These are phyloP conservation scores for Ajuga chamaepitys DNA, from an alignment of 257 asterid genomes.

Conservation along the genomic window DNA sequence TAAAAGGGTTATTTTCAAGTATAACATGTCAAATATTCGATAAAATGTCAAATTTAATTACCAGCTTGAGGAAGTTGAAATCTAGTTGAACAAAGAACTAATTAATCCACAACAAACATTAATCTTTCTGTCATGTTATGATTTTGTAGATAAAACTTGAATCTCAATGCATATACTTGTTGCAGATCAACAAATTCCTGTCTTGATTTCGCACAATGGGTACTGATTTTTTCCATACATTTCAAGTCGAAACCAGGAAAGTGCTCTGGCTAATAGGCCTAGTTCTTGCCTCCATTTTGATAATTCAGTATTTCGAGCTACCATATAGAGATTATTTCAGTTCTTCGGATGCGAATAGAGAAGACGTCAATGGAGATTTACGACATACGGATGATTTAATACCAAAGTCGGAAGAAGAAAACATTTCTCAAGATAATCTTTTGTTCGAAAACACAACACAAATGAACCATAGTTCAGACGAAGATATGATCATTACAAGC, in stretches of 20 bases:
- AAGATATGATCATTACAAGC: background rate
- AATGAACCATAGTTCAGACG: background rate
- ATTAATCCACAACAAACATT: background rate
- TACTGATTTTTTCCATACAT: conserved; percentile 5
- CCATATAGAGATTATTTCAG: conserved; percentile 32
- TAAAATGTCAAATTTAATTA: no score
- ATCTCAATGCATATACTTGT: background rate
- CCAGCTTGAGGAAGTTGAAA: no score
- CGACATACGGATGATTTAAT: background rate
- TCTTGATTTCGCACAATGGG: conserved; percentile 23
- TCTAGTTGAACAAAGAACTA: no score
- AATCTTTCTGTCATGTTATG: background rate
- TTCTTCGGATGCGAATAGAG: background rate
- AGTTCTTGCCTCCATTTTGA: conserved; percentile 33
- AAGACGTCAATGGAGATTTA: background rate
- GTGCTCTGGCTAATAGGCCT: conserved; percentile 34
- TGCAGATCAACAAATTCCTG: background rate
- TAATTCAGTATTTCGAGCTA: conserved; percentile 44
- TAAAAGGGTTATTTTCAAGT: no score
- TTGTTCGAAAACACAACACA: no score
- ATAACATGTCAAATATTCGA: no score
- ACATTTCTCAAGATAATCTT: background rate
- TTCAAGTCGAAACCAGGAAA: conserved; percentile 31
- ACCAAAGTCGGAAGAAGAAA: conserved; percentile 1
- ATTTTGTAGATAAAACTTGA: background rate